Percentiles rank a stretch among this genome's conserved stretches.
phyloP scores from a whole-genome alignment of 169 alveolate species.

The Cryptosporidium ubiquitum region DNA sequence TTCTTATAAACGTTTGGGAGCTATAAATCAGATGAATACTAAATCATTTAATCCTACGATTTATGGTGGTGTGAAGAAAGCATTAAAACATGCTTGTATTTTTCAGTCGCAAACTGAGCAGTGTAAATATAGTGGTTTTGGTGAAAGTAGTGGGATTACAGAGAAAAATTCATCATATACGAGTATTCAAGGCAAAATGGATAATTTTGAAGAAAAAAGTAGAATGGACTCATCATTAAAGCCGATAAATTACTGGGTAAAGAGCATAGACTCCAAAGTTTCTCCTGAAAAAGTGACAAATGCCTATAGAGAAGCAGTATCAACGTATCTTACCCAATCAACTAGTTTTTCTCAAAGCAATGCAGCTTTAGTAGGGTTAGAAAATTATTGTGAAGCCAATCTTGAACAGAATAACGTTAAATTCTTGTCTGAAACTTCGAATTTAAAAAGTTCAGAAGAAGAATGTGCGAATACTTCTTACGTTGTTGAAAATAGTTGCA shows the following conservation, averaged over 20 bases:
- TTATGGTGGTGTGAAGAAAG: conserved; percentile 69
- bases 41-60: conserved; percentile 70
- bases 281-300: conserved; percentile 64
- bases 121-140: conserved; percentile 24
- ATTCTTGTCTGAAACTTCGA: not conserved
- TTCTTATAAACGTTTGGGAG: conserved; percentile 58
- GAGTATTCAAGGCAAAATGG: not conserved
- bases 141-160: not conserved
- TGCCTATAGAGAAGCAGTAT: conserved; percentile 73
- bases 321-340: conserved; percentile 60
- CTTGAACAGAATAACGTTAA: not conserved
- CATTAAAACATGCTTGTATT: conserved; percentile 71
- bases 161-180: not conserved
- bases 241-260: conserved; percentile 67
- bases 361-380: not conserved
- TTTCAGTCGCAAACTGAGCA: conserved; percentile 70
- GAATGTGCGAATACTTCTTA: not conserved
- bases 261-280: conserved; percentile 40
- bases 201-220: not conserved
- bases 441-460: not conserved
- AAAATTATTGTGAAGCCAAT: not conserved
- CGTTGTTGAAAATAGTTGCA: not conserved
- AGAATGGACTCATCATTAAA: conserved; percentile 25
- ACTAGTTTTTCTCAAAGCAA: conserved; percentile 14
- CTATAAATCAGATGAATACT: conserved; percentile 55